Base-by-base conservation (phyloP, 2,329 filamentous ascomycete species). In the Aspergillus uvarum region DNA sequence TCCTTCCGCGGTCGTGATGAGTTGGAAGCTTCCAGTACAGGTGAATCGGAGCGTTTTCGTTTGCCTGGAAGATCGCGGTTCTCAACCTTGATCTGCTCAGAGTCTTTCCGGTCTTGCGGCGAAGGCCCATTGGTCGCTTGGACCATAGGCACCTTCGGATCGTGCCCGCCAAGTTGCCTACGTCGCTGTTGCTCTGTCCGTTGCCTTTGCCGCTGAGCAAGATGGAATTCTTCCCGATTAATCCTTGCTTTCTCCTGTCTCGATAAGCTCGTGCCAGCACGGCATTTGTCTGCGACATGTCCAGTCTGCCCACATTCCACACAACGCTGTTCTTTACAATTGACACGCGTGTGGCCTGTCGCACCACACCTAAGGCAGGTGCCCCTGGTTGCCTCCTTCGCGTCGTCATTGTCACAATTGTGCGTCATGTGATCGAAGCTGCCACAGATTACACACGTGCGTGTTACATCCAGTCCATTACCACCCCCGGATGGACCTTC, bases 401-500 rank as follows among this genome's bases (percentile, higher is more conserved):
- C 79, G 12, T 77, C 77, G 10, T 68, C 61, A 60, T 81, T 80
- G 56, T 82, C 78, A 59, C 80, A 82, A 49, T 77, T 75, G 54
- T 72, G 70, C 1, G 76, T 78, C 63, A 76, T 76, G 64, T 82
- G 80, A 10, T 70, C 65, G 60, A 73, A 74, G 57, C 78, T 81
- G 35, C 80, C 80, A 65, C 80, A 82, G n/a, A 74, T 71, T 3
- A 70, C 74, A 69, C 80, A 82, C 54, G 70, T 75, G 49, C 68
- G 70, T 4, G 70, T 76, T 7, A 76, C 72, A 57, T 82, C 79
- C 35, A 81, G 64, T 16, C 79, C 79, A 59, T 73, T 76, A 8
- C 52, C 42, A 19, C 80, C 80, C 21, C 80, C 80, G 11, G 79
- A 79, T 6, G 77, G 77, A 2, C 74, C 76, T 54, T 75, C 71